phyloP scores from a whole-genome alignment of 2,329 filamentous ascomycete species.

The Neurospora sp. region DNA sequence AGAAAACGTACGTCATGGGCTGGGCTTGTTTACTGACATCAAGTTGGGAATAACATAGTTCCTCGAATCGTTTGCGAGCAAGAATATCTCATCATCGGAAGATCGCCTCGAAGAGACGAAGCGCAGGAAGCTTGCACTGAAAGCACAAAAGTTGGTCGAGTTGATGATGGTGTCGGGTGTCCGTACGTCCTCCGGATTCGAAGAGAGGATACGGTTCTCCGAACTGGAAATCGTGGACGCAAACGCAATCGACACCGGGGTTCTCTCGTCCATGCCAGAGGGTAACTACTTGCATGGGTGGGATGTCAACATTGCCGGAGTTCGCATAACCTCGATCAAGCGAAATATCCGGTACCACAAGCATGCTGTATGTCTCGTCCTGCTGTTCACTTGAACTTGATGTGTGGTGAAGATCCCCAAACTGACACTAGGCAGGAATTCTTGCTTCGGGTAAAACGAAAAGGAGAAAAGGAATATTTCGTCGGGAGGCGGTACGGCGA shows the following conservation, averaged over 20 bases:
- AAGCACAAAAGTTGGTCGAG: constrained; percentile 92
- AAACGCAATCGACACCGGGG: constrained; percentile 80
- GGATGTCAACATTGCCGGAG: constrained; percentile 92
- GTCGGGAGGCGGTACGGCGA: constrained; percentile 82
- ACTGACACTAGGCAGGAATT: constrained; percentile 56
- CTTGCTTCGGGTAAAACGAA: constrained; percentile 72
- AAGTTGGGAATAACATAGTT: constrained; percentile 47
- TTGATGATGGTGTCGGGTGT: constrained; percentile 99
- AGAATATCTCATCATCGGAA: constrained; percentile 94
- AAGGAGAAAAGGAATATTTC: constrained; percentile 65
- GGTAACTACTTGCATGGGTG: constrained; percentile 90
- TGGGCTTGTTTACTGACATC: not conserved
- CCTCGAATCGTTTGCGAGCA: constrained; percentile 91
- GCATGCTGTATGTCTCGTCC: constrained; percentile 60
- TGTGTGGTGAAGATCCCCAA: not conserved
- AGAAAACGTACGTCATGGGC: not conserved
- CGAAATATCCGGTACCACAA: constrained; percentile 82
- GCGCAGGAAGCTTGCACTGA: constrained; percentile 78
- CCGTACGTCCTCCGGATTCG: constrained; percentile 89
- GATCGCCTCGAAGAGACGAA: constrained; percentile 95
- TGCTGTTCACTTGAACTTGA: not conserved
- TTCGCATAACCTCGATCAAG: constrained; percentile 70
- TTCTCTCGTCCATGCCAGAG: constrained; percentile 79
- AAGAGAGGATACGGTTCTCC: constrained; percentile 91
- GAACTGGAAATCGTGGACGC: constrained; percentile 95